A percentile compares a stretch with the other conserved stretches of the same genome.
Evolutionary conservation across 116 monocot genomes (phyloP).

Genomic region (Phalaenopsis hybrid): DNA sequence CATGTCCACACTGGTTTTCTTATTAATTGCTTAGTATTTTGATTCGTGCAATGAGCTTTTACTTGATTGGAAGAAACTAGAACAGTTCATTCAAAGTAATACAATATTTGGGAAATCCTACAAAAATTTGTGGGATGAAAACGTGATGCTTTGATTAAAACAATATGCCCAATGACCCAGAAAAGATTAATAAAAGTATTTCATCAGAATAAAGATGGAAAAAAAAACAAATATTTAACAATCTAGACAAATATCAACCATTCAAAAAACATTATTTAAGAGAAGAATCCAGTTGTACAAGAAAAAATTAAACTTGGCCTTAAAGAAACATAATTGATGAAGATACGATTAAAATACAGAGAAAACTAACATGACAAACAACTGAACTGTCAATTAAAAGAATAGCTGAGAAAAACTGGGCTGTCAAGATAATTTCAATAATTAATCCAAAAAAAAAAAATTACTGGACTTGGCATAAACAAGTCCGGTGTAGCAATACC

Average conservation of each 20-base stretch:
- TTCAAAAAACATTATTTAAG: not conserved
- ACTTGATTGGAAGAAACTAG: not conserved
- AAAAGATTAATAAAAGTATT: not conserved
- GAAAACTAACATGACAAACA: not conserved
- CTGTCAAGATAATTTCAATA: not conserved
- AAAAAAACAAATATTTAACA: not conserved
- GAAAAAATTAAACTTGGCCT: not conserved
- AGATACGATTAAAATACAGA: not conserved
- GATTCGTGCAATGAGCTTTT: not conserved
- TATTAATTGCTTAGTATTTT: not conserved
- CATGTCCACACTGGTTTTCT: not conserved
- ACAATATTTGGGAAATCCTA: not conserved
- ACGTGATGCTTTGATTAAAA: not conserved
- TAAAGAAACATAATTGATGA: not conserved
- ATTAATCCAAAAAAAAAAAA: not conserved
- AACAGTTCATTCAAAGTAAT: not conserved
- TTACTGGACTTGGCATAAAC: too few relatives aligned
- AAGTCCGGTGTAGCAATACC: conserved; percentile 22
- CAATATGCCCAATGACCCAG: not conserved
- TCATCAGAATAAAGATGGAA: not conserved
- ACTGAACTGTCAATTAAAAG: too few relatives aligned
- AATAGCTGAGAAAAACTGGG: too few relatives aligned
- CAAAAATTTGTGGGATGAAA: not conserved
- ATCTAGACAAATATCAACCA: not conserved
- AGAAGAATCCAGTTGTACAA: not conserved